These are phyloP conservation scores for Colletotrichum karsti DNA, from an alignment of 2,329 filamentous ascomycete genomes.

Conservation along the genomic window DNA sequence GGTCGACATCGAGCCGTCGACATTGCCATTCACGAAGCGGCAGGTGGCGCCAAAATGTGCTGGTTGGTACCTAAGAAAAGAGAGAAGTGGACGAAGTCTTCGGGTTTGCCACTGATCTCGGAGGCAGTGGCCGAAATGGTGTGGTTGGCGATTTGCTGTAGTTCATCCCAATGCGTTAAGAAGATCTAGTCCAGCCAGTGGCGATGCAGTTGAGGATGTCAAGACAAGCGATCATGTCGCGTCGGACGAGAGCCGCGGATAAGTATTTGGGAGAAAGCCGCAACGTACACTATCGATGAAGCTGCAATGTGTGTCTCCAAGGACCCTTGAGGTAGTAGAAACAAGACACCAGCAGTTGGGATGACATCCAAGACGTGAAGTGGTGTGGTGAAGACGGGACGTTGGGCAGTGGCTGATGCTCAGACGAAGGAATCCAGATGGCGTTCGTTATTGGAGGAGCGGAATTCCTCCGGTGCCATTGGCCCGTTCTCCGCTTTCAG, in stretches of 20 bases:
- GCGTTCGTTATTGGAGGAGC: conserved; percentile 1
- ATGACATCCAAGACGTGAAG: too few relatives aligned
- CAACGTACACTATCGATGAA: too few relatives aligned
- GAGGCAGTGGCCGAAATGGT: not conserved
- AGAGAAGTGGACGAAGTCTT: not conserved
- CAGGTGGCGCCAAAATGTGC: conserved; percentile 6
- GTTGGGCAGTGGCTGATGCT: not conserved
- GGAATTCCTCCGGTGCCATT: not conserved
- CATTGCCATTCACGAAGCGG: conserved; percentile 12
- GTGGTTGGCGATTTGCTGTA: not conserved
- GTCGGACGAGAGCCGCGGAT: too few relatives aligned
- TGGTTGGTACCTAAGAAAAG: not conserved
- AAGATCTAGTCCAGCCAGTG: not conserved
- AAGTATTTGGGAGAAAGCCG: too few relatives aligned
- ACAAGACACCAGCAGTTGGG: not conserved
- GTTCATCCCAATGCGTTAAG: not conserved
- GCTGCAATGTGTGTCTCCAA: not conserved
- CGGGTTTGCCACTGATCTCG: conserved; percentile 20
- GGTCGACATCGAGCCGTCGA: conserved; percentile 15
- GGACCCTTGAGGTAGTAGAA: not conserved
- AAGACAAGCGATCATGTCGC: too few relatives aligned
- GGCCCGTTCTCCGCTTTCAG: not conserved
- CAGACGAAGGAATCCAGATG: not conserved
- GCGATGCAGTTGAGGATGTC: not conserved
- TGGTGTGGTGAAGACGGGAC: not conserved